A percentile compares a stretch with the other conserved stretches of the same genome.
Conservation (phyloP, 1,284 basidiomycete species). For the Sporisorium graminicola region DNA sequence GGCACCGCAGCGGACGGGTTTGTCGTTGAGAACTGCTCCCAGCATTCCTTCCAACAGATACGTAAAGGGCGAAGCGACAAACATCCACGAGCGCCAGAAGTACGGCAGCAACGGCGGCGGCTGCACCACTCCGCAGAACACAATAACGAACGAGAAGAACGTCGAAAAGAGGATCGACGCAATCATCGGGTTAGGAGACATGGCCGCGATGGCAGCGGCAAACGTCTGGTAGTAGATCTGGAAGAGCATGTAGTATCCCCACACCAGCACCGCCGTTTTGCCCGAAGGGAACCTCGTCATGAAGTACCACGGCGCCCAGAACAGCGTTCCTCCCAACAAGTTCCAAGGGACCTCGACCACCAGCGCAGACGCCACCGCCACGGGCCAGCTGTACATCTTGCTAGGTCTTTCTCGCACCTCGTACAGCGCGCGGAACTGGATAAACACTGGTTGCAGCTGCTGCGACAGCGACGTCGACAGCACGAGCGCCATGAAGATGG, state of each 20-base stretch:
- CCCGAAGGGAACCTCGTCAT: constrained; percentile 52
- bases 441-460: constrained; percentile 71
- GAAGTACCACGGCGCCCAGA: constrained; percentile 62
- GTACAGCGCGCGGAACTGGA: constrained; percentile 75
- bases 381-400: constrained; percentile 85
- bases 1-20: constrained; percentile 70
- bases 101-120: constrained; percentile 58
- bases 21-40: constrained; percentile 67
- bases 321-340: constrained; percentile 59
- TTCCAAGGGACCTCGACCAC: constrained; percentile 70
- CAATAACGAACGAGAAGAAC: constrained; percentile 76
- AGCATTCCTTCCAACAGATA: constrained; percentile 71
- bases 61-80: constrained; percentile 81
- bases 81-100: constrained; percentile 53
- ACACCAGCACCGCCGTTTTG: constrained; percentile 46
- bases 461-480: constrained; percentile 64
- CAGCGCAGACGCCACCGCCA: constrained; percentile 73
- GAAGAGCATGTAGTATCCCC: constrained; percentile 60
- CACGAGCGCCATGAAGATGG: constrained; percentile 70
- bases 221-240: constrained; percentile 75
- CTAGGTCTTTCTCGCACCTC: constrained; percentile 81
- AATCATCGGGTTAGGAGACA: constrained; percentile 78
- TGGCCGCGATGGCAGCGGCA: constrained; percentile 77
- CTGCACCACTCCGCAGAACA: constrained; percentile 74
- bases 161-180: constrained; percentile 78